Evolutionary conservation across 345 rosid species (phyloP).

Genomic region (Corchorus olitorius): DNA sequence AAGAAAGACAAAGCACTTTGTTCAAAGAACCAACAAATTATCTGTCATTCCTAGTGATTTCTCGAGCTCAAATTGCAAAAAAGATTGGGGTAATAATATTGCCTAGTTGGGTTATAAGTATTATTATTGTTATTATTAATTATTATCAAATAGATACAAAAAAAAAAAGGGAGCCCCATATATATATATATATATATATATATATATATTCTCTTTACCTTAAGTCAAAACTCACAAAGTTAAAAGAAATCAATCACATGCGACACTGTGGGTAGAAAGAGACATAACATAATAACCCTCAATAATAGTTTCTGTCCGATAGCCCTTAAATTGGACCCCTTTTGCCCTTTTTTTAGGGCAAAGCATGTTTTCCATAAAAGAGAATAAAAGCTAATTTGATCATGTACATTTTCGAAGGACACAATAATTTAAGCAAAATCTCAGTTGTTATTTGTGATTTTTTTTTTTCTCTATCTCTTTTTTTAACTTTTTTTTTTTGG

Average conservation of each 20-base stretch:
- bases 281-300: slow-evolving; percentile 32
- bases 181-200: not conserved
- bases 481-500: too few species aligned
- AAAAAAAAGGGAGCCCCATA: not conserved
- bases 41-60: slow-evolving; percentile 7
- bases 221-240: slow-evolving; percentile 26
- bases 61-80: slow-evolving; percentile 16
- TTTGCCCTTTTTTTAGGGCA: slow-evolving; percentile 24
- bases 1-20: not conserved
- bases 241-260: slow-evolving; percentile 25
- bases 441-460: slow-evolving; percentile 5
- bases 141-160: not conserved
- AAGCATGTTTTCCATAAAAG: slow-evolving; percentile 17
- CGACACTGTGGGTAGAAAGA: slow-evolving; percentile 26
- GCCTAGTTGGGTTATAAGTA: not conserved
- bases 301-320: slow-evolving; percentile 25
- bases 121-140: not conserved
- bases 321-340: slow-evolving; percentile 30
- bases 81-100: slow-evolving; percentile 10
- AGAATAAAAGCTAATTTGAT: not conserved
- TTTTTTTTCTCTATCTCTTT: too few species aligned
- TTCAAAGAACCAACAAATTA: not conserved
- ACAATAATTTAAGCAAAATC: slow-evolving; percentile 23
- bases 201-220: slow-evolving; percentile 2
- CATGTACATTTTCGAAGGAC: slow-evolving; percentile 10